Evolutionary conservation across 305 asterid species (phyloP).

Genomic region (Rubia tinctorum): DNA sequence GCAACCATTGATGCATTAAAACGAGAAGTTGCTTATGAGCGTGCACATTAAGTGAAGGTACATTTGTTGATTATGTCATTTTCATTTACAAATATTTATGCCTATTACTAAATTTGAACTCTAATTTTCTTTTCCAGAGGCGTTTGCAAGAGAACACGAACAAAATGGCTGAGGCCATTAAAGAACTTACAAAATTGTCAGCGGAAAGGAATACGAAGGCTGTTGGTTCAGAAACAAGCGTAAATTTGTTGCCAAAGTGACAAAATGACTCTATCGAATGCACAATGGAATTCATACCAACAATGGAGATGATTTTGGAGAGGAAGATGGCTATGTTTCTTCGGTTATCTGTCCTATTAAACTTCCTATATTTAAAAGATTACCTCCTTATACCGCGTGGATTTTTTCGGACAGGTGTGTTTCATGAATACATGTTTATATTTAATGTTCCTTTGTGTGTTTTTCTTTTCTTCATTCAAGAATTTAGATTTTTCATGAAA

Average conservation of each 20-base stretch:
- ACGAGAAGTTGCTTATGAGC: slow-evolving; percentile 54
- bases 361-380: slow-evolving; percentile 35
- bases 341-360: slow-evolving; percentile 59
- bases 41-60: slow-evolving; percentile 66
- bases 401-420: slow-evolving; percentile 78
- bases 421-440: neutral
- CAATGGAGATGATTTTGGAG: slow-evolving; percentile 64
- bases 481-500: no score
- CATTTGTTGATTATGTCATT: slow-evolving; percentile 11
- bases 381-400: slow-evolving; percentile 89
- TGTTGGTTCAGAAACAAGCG: slow-evolving; percentile 38
- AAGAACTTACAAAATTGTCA: slow-evolving; percentile 47
- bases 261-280: slow-evolving; percentile 81
- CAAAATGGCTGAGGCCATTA: slow-evolving; percentile 52
- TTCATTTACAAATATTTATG: no score
- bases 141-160: slow-evolving; percentile 62
- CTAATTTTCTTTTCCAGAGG: slow-evolving; percentile 39
- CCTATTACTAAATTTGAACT: neutral
- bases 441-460: no score
- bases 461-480: no score
- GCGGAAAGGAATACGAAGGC: slow-evolving; percentile 48
- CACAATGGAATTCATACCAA: slow-evolving; percentile 69
- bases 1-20: slow-evolving; percentile 52
- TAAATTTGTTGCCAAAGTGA: slow-evolving; percentile 78
- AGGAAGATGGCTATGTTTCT: slow-evolving; percentile 84